Evolutionary conservation across 2,329 filamentous ascomycete genomes (phyloP).

Genomic region (Cucurbitaria berberidis): DNA sequence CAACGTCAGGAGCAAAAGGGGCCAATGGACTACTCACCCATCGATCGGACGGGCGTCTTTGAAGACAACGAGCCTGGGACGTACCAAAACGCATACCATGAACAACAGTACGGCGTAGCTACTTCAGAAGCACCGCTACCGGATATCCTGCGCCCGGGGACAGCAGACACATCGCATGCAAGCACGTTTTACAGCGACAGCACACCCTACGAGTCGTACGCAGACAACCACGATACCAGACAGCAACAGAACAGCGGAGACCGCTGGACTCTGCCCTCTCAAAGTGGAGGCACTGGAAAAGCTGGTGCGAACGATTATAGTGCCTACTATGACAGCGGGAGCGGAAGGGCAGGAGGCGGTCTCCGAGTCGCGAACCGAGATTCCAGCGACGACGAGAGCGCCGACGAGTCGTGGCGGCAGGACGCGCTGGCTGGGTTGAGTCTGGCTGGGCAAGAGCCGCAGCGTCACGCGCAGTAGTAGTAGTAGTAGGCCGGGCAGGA

Average conservation of each 20-base stretch:
- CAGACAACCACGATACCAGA: slow-evolving; percentile 8
- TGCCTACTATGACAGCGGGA: slow-evolving; percentile 1
- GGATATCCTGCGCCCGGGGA: slow-evolving; percentile 26
- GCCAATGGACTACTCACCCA: slow-evolving; percentile 49
- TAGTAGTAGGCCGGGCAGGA: neutral
- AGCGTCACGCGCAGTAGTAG: neutral
- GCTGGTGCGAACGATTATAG: slow-evolving; percentile 7
- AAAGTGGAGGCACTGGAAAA: slow-evolving; percentile 4
- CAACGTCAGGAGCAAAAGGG: slow-evolving; percentile 15
- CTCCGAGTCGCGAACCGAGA: slow-evolving; percentile 52
- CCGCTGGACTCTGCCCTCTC: slow-evolving; percentile 5
- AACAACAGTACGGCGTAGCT: slow-evolving; percentile 20
- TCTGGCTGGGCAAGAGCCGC: slow-evolving; percentile 9
- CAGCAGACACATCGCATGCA: slow-evolving; percentile 1
- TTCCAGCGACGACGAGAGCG: slow-evolving; percentile 27
- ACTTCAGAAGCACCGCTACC: slow-evolving; percentile 23
- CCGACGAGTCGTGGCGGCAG: slow-evolving; percentile 17
- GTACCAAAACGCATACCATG: slow-evolving; percentile 22
- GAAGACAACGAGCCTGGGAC: slow-evolving; percentile 9
- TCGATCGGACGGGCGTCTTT: slow-evolving; percentile 41
- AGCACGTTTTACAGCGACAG: slow-evolving; percentile 11
- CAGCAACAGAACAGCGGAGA: slow-evolving; percentile 6
- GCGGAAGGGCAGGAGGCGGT: slow-evolving; percentile 36
- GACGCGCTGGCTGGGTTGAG: slow-evolving; percentile 24
- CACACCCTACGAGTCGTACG: slow-evolving; percentile 7